Percentiles rank a stretch among this genome's conserved stretches.
Conservation (phyloP, 257 asterid species). For the Vinca minor region DNA sequence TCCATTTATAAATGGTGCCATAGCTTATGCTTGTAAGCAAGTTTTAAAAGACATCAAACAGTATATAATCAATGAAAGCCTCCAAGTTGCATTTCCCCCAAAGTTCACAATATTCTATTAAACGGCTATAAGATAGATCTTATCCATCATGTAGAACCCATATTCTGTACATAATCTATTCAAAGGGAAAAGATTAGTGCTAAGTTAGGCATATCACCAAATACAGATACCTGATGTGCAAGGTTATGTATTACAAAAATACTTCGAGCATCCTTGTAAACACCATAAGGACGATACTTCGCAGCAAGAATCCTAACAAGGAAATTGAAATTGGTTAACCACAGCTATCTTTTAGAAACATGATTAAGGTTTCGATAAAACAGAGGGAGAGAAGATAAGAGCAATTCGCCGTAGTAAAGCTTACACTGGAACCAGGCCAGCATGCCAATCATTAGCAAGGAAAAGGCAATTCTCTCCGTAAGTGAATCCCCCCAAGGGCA, state of each 20-base stretch:
- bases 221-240: slow-evolving; percentile 77
- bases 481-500: slow-evolving; percentile 85
- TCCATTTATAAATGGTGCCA: not conserved
- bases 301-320: slow-evolving; percentile 71
- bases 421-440: slow-evolving; percentile 97
- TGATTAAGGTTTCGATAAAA: not conserved
- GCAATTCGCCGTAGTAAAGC: slow-evolving; percentile 29
- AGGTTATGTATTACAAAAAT: slow-evolving; percentile 76
- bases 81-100: not conserved
- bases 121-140: not conserved
- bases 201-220: not conserved
- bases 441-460: slow-evolving; percentile 98
- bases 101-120: not conserved
- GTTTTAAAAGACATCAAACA: not conserved
- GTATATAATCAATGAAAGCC: not conserved
- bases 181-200: not conserved
- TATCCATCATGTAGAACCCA: not conserved
- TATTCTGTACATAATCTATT: not conserved
- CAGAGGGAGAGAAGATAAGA: not conserved
- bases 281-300: slow-evolving; percentile 89
- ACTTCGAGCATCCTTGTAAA: slow-evolving; percentile 91
- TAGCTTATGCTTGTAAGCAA: not conserved
- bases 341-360: not conserved
- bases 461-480: slow-evolving; percentile 89
- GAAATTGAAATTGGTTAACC: not conserved